Evolutionary conservation across 129 eudicot species (phyloP).

Genomic region (Pulicaria dysenterica): DNA sequence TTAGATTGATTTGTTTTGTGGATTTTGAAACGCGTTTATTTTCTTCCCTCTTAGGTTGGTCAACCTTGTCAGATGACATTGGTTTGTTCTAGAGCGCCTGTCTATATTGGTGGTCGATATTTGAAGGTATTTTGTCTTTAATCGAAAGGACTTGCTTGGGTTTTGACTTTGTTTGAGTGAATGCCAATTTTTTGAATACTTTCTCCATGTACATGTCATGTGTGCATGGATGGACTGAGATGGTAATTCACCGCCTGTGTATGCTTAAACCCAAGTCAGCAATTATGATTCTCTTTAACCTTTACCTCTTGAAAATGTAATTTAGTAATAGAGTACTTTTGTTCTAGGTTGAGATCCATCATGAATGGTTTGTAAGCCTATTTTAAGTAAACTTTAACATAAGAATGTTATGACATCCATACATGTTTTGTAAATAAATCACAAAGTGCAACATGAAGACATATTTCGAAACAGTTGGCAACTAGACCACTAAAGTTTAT

Average conservation of each 20-base stretch:
- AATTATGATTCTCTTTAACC: not conserved
- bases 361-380: not conserved
- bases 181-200: not conserved
- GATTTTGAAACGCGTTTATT: conserved; percentile 28
- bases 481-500: not conserved
- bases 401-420: not conserved
- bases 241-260: not conserved
- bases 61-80: conserved; percentile 65
- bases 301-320: not conserved
- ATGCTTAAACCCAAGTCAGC: not conserved
- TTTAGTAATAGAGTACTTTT: not conserved
- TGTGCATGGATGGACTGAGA: not conserved
- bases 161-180: conserved; percentile 16
- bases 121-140: conserved; percentile 60
- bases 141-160: not conserved
- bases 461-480: not conserved
- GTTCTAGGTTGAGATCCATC: not conserved
- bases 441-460: conserved; percentile 1
- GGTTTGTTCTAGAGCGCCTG: conserved; percentile 57
- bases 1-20: conserved; percentile 14
- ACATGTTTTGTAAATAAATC: not conserved
- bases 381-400: not conserved
- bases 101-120: conserved; percentile 95
- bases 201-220: not conserved
- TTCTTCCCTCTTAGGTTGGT: conserved; percentile 49